Base-by-base conservation (phyloP, 83 land plant species). In the Picea engelmannii region DNA sequence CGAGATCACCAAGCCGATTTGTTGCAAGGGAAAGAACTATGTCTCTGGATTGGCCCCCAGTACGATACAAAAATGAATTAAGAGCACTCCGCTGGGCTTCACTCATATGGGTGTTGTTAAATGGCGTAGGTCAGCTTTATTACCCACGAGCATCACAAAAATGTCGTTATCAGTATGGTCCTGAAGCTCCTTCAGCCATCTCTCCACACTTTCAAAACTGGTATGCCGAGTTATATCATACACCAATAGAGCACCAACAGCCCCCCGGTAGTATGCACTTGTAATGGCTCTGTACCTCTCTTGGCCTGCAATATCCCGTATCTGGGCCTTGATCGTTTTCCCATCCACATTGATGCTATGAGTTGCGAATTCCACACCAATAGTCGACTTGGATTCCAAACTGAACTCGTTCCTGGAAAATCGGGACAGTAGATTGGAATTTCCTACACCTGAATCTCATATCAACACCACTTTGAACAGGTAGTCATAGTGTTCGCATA, bases 401-500 rank as follows among this genome's bases (percentile, higher is more conserved):
- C 81, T 86, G 69, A 89, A 89, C 81, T 89, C 88, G 78, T 89
- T 89, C 76, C 81, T 81, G n/a, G 88, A 86, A 66, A 89, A 89
- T 80, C 88, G 83, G 6, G 91, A 89, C 13, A 89, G 84, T 71
- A 89, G 75, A 76, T 89, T 89, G 60, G 91, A 86, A 79, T 84
- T 88, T 3, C 89, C 89, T 12, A 88, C 89, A 18, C 89, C 89
- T 7, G 89, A 88, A 67, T 88, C 90, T 6, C 90, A 87, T 15
- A 88, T 88, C 79, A 88, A 52, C 62, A 88, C 90, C 7, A 83
- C 62, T 80, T 88, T 88, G 85, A 88, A 85, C 58, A 89, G 82
- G 66, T 89, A 89, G 68, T 89, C 91, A 61, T 89, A 89, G 23
- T 89, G n/a, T n/a, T 97, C 98, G 97, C 98, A 95, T 47, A 97